Evolutionary conservation across 805 yeast genomes (phyloP).

Genomic region (Metschnikowia kunwiensis): DNA sequence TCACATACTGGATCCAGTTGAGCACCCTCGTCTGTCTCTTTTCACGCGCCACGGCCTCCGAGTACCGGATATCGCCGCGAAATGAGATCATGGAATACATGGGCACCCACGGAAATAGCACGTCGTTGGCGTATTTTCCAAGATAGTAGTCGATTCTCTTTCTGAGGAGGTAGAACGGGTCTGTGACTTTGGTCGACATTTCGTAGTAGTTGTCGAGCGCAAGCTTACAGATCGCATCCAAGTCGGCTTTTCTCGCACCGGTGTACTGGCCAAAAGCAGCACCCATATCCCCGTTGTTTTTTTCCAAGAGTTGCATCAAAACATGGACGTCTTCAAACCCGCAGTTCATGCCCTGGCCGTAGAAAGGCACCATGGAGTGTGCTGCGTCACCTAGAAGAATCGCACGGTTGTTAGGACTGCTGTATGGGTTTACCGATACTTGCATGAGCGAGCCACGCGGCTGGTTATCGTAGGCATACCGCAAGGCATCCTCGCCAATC

Average conservation of each 20-base stretch:
- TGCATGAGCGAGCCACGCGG: slow-evolving; percentile 82
- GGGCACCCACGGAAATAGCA: slow-evolving; percentile 63
- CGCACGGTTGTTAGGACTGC: slow-evolving; percentile 55
- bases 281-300: slow-evolving; percentile 37
- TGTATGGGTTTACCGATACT: slow-evolving; percentile 66
- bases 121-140: slow-evolving; percentile 54
- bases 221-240: slow-evolving; percentile 70
- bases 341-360: slow-evolving; percentile 96
- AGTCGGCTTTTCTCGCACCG: slow-evolving; percentile 55
- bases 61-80: slow-evolving; percentile 75
- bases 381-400: slow-evolving; percentile 90
- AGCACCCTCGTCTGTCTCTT: slow-evolving; percentile 55
- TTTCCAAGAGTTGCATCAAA: slow-evolving; percentile 50
- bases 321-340: slow-evolving; percentile 88
- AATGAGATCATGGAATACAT: slow-evolving; percentile 91
- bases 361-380: slow-evolving; percentile 96
- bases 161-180: slow-evolving; percentile 55
- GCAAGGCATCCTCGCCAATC: slow-evolving; percentile 58
- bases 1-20: slow-evolving; percentile 24
- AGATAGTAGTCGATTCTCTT: slow-evolving; percentile 66
- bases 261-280: slow-evolving; percentile 58
- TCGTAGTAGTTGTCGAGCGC: slow-evolving; percentile 81
- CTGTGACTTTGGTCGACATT: slow-evolving; percentile 79
- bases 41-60: slow-evolving; percentile 58
- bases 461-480: slow-evolving; percentile 49